Evolutionary conservation across 2,329 filamentous ascomycete species (phyloP), one percentile per base, ranked within the genome.

Genomic region (Didymella keratinophila): DNA sequence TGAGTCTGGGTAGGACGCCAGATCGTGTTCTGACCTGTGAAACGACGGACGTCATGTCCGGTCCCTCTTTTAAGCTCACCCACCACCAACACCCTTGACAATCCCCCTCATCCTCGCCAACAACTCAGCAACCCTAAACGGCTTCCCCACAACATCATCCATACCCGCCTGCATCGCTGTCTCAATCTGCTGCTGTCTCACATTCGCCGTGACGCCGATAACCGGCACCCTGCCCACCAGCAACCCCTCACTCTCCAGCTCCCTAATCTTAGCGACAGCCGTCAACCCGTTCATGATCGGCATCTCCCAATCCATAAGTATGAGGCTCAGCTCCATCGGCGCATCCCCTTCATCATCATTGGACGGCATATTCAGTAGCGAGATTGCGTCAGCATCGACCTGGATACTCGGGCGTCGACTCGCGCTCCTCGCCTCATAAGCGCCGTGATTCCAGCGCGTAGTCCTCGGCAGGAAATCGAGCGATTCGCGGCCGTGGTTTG

Each of bases 101-200:
- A 67, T 56, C 0, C 56, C 56, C 36, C 44, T 63, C 66, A 73
- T 72, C 9, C 63, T 64, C 1, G 42, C 54, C 27, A 71, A 56
- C 37, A 75, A 48, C 45, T 74, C 72, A 1, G 60, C 60, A 23
- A 75, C 68, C 2, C 68, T 60, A 71, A 93, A 94, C 3, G 91
- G 91, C 71, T 94, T 94, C 1, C 89, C 88, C 34, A 94, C 89
- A 42, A 93, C 86, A 75, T 74, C 67, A n/a, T 76, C 73, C 73
- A 76, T 76, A 3, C 74, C 75, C 0, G 69, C 72, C 25, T 68
- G 52, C 14, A 74, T 58, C 0, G 73, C 71, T 10, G 41, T 61
- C 2, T 67, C 43, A 1, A 76, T 67, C 56, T 76, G 72, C 47
- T 74, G 64, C 41, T 61, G 56, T n/a, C 75, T 54, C 2, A 73